Evolutionary conservation across 2,329 filamentous ascomycete species (phyloP), one percentile per base, ranked within the genome.

Genomic region (Ilyonectria mors-panacis): DNA sequence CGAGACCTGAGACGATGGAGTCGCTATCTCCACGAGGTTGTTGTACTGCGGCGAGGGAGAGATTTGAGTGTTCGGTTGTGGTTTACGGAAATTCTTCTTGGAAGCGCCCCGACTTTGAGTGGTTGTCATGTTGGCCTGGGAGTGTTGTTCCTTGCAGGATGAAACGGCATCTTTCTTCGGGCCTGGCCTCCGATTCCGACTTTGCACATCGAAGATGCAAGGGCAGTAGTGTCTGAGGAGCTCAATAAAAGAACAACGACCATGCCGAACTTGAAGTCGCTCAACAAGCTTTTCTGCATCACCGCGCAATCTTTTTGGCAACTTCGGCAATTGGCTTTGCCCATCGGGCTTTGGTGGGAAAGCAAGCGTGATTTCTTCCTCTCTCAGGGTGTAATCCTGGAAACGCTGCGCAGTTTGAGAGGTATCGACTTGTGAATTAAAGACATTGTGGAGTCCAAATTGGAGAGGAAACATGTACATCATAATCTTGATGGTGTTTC

Each of bases 391-490:
- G 77, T 97, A 97, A 78, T 97, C 94, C 75, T 94, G 93, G 75
- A 95, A 91, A 28, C 87, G 88, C 73, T 95, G 92, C 0, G 89
- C 84, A 0, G 92, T 95, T 74, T 93, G 88, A 55, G 82, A 86
- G 23, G 77, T 78, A 77, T 96, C 87, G 17, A 92, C 86, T 4
- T 84, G 81, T 6, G 91, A 93, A 0, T 91, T 94, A 77, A 98
- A 98, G n/a, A 92, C 94, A 79, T 98, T 99, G 77, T 97, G 94
- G 4, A 99, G 83, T 15, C 89, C 89, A 76, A 97, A 98, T 76
- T 98, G 95, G 12, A 92, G 87, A 35, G 96, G 96, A 73, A 99
- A 99, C 1, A 99, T 91, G 79, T 98, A 95, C 85, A 95, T 96
- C 88, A 97, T 89, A 21, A 97, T 81, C 72, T 92, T 93, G 12